These are phyloP conservation scores for Hypoxylon crocopeplum DNA, from an alignment of 495 filamentous ascomycete genomes.

Conservation along the genomic window DNA sequence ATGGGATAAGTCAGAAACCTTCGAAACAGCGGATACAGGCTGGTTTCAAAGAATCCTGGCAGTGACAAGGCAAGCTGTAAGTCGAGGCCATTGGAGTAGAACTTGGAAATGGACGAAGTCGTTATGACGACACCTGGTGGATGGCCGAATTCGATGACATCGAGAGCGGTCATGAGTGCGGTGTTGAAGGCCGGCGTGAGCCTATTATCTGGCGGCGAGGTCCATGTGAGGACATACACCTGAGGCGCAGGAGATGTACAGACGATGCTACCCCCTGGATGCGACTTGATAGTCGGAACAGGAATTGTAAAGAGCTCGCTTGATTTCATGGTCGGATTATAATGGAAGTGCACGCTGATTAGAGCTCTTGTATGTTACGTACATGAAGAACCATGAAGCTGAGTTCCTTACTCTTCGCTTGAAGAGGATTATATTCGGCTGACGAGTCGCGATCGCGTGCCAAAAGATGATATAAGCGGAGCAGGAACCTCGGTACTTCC, in stretches of 20 bases:
- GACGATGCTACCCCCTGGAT: slow-evolving; percentile 40
- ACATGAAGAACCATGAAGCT: too few species aligned
- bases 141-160: slow-evolving; percentile 70
- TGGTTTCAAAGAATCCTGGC: slow-evolving; percentile 60
- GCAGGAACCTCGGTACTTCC: slow-evolving; percentile 20
- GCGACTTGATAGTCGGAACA: slow-evolving; percentile 38
- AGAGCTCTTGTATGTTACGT: too few species aligned
- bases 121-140: slow-evolving; percentile 75
- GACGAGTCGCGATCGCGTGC: slow-evolving; percentile 13
- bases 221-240: slow-evolving; percentile 78
- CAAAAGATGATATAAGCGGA: not conserved
- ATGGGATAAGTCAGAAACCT: slow-evolving; percentile 76
- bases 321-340: slow-evolving; percentile 10
- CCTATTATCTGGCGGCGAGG: slow-evolving; percentile 75
- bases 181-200: slow-evolving; percentile 70
- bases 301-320: slow-evolving; percentile 51
- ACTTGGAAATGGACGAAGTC: slow-evolving; percentile 75
- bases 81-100: slow-evolving; percentile 84
- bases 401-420: too few species aligned
- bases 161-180: slow-evolving; percentile 70
- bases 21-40: slow-evolving; percentile 64
- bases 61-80: slow-evolving; percentile 60
- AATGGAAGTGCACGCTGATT: not conserved
- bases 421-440: too few species aligned
- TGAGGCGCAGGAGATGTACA: slow-evolving; percentile 62